Conservation (phyloP, 2,329 filamentous ascomycete species). For the Laburnicola sp. region DNA sequence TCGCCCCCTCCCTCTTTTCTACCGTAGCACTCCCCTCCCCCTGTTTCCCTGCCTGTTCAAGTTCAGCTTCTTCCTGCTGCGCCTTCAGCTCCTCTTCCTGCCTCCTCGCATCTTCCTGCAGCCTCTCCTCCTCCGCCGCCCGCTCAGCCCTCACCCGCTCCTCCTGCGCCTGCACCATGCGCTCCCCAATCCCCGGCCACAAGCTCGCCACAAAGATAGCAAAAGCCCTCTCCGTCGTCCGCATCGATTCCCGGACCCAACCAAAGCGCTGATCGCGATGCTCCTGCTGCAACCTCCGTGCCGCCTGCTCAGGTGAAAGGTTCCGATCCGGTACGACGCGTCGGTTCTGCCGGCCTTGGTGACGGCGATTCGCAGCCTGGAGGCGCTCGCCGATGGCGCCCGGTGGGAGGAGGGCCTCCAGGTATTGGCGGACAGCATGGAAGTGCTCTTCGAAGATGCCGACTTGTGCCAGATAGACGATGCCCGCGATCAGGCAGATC, state of each 20-base stretch:
- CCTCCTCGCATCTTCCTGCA: slow-evolving; percentile 16
- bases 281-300: slow-evolving; percentile 46
- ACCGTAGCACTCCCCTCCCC: background rate
- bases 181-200: slow-evolving; percentile 64
- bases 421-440: background rate
- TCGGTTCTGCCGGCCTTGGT: slow-evolving; percentile 7
- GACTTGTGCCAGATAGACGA: slow-evolving; percentile 49
- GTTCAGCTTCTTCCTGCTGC: slow-evolving; percentile 10
- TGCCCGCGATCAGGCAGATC: slow-evolving; percentile 44
- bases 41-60: too few relatives aligned
- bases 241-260: slow-evolving; percentile 42
- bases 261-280: slow-evolving; percentile 32
- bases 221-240: slow-evolving; percentile 58
- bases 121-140: slow-evolving; percentile 28
- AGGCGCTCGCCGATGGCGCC: background rate
- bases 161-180: slow-evolving; percentile 60
- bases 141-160: slow-evolving; percentile 46
- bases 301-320: slow-evolving; percentile 48
- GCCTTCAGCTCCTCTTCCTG: slow-evolving; percentile 21
- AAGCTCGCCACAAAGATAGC: slow-evolving; percentile 66
- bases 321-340: slow-evolving; percentile 17
- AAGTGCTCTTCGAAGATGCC: slow-evolving; percentile 45
- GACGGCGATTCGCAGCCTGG: background rate
- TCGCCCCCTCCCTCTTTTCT: slow-evolving; percentile 10
- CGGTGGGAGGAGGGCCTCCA: background rate